These are phyloP conservation scores for Metschnikowia cubensis DNA, from an alignment of 805 yeast species.

Conservation along the genomic window DNA sequence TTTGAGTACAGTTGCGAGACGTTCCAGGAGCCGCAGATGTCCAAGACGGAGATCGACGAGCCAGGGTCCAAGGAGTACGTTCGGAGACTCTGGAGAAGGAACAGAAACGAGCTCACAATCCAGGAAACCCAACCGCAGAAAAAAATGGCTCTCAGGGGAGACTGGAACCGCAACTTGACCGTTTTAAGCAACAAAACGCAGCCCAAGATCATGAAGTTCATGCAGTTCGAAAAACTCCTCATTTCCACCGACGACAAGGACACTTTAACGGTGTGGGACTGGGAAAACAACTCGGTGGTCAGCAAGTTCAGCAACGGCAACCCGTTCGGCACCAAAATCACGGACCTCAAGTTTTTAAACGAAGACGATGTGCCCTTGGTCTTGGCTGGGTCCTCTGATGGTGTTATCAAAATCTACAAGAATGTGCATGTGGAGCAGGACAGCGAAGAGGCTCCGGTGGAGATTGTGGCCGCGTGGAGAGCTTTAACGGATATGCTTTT, in stretches of 20 bases:
- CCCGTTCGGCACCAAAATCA: conserved; percentile 82
- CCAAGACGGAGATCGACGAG: conserved; percentile 78
- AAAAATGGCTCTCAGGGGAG: conserved; percentile 73
- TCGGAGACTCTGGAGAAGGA: conserved; percentile 81
- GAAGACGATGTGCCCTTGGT: conserved; percentile 89
- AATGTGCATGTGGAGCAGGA: conserved; percentile 48
- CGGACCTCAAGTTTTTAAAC: conserved; percentile 80
- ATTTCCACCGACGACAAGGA: conserved; percentile 82
- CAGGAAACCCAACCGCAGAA: conserved; percentile 90
- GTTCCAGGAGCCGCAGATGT: conserved; percentile 95
- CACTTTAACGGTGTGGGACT: conserved; percentile 81
- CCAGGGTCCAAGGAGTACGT: conserved; percentile 87
- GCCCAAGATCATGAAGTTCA: conserved; percentile 72
- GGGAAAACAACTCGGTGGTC: conserved; percentile 59
- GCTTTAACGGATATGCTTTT: conserved; percentile 82
- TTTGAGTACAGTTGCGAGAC: conserved; percentile 81
- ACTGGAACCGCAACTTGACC: conserved; percentile 68
- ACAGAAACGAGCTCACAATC: conserved; percentile 81
- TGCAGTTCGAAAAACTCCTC: conserved; percentile 86
- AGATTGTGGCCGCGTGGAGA: conserved; percentile 84
- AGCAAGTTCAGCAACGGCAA: conserved; percentile 77
- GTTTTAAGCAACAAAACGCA: conserved; percentile 70
- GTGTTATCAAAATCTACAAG: conserved; percentile 83
- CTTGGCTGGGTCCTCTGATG: conserved; percentile 89
- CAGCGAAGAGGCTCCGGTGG: conserved; percentile 36